Evolutionary conservation across 306 rosid species (phyloP).

Genomic region (Trichosanthes truncata): DNA sequence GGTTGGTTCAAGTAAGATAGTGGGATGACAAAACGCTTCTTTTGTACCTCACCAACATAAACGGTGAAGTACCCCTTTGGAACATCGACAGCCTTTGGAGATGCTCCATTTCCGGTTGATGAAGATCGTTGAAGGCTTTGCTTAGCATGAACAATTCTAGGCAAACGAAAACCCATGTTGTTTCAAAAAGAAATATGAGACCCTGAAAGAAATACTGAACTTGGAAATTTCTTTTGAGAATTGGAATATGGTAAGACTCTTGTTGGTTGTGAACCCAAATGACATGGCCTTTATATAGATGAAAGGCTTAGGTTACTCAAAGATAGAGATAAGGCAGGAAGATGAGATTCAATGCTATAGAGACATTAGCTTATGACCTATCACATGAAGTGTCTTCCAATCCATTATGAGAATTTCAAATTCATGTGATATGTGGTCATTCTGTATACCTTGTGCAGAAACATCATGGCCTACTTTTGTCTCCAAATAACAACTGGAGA

Average conservation of each 20-base stretch:
- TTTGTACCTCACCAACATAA: constrained; percentile 22
- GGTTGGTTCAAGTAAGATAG: constrained; percentile 26
- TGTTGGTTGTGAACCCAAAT: not conserved
- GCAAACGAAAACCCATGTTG: not conserved
- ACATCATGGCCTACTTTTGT: constrained; percentile 1
- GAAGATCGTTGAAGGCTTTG: not conserved
- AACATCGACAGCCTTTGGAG: not conserved
- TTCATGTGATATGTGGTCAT: not conserved
- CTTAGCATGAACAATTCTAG: not conserved
- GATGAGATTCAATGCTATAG: not conserved
- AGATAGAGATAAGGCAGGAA: not conserved
- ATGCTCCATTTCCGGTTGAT: not conserved
- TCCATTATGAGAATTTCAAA: not conserved
- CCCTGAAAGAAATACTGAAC: not conserved
- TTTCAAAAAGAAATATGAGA: not conserved
- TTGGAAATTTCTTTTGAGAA: not conserved
- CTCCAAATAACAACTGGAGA: not conserved
- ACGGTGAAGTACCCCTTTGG: constrained; percentile 27
- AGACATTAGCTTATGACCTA: not conserved
- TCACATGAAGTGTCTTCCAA: constrained; percentile 8
- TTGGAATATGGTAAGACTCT: not conserved
- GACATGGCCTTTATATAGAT: not conserved
- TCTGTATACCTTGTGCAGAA: not conserved
- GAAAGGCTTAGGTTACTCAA: not conserved
- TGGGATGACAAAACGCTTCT: constrained; percentile 22